Base-by-base conservation (phyloP, 352 stramenopile species). In the Pythium myriotylum region DNA sequence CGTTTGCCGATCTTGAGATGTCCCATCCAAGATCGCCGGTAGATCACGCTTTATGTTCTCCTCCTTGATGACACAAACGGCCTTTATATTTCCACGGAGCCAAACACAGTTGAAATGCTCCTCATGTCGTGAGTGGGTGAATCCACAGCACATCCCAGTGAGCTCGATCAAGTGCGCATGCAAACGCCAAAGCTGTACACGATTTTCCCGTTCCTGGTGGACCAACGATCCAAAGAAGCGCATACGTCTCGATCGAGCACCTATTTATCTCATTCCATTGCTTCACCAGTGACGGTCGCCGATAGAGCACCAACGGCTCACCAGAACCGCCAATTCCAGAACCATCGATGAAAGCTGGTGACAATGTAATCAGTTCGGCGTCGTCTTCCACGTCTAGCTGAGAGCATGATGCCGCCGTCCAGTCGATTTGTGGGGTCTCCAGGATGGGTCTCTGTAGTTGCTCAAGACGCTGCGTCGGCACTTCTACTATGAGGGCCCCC, bases 71-170 rank as follows among this genome's bases (percentile, higher is more conserved):
- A 62, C 3, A 54, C 54, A 62, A 47, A 46, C 27, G 16, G 54
- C 41, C 54, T 47, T 62, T 2, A 19, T 48, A 29, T 45, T 47
- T 23, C 45, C 45, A 17, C 46, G 53, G 32, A 62, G 43, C 54
- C 54, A 53, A 40, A 54, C 43, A 50, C 54, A 62, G 35, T 62
- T 54, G 23, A 62, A 62, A 23, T 47, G 42, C 45, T 47, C 35
- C 5, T 54, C 41, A 54, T 47, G 6, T 17, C 41, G 54, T 20
- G 41, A 54, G 43, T 52, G 54, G n/a, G 19, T 62, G 54, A 54
- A 62, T 47, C 54, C 43, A 62, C 41, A 62, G 12, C 33, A 62
- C 53, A 39, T 60, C 41, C 53, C 53, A 60, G 20, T 52, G 19
- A 22, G 39, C 33, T 1, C 53, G 53, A 60, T 60, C 53, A 22